These are phyloP conservation scores for Quercus phellos DNA, from an alignment of 331 rosid genomes.

Conservation along the genomic window DNA sequence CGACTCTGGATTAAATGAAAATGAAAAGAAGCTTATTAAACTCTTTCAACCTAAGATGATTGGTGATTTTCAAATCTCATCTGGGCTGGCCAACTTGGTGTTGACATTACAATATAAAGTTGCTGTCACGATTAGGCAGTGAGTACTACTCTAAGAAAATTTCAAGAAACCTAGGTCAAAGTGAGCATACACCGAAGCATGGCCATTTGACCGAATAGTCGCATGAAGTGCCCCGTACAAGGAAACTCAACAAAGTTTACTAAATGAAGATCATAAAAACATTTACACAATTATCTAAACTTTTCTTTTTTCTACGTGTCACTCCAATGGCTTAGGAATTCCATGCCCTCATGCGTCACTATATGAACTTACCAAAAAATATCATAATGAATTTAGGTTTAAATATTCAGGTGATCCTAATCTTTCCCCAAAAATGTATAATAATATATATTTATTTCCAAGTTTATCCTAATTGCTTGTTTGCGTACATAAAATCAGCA, in stretches of 20 bases:
- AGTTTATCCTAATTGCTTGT: conserved; percentile 14
- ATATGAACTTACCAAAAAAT: neutral
- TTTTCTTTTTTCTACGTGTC: neutral
- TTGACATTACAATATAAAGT: neutral
- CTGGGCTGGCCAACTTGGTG: neutral
- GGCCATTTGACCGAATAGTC: neutral
- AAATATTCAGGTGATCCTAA: neutral
- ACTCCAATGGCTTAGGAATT: neutral
- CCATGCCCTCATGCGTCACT: neutral
- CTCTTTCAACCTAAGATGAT: neutral
- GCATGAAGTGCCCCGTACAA: neutral
- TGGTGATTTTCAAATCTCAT: neutral
- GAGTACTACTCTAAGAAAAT: neutral
- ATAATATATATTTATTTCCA: neutral
- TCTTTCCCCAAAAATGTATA: neutral
- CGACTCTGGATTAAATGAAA: neutral
- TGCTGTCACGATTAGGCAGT: neutral
- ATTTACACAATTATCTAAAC: neutral
- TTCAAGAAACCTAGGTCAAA: conserved; percentile 8
- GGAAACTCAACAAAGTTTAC: neutral
- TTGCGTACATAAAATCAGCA: conserved; percentile 1
- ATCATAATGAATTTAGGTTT: neutral
- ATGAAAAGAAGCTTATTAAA: neutral
- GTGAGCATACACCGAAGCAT: neutral
- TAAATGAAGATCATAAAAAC: conserved; percentile 1